A percentile compares a stretch with the other conserved stretches of the same genome.
These are phyloP conservation scores for Paramecium octaurelia DNA, from an alignment of 73 alveolate species.

Conservation along the genomic window DNA sequence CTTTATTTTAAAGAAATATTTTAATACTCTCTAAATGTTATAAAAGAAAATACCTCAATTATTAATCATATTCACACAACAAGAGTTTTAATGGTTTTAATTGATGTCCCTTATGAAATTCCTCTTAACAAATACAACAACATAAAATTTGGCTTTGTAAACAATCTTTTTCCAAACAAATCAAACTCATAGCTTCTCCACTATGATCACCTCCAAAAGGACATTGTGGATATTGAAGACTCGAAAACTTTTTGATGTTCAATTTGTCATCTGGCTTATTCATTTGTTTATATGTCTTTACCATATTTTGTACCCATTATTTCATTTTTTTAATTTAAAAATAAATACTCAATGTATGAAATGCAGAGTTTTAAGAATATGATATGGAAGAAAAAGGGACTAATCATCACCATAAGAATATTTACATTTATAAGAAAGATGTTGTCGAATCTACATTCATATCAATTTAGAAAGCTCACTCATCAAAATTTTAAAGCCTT, in stretches of 20 bases:
- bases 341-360: not conserved
- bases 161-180: conserved; percentile 35
- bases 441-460: not conserved
- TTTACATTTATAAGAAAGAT: not conserved
- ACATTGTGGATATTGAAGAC: not conserved
- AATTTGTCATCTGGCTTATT: not conserved
- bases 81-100: conserved; percentile 16
- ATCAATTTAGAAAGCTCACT: not conserved
- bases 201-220: conserved; percentile 25
- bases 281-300: not conserved
- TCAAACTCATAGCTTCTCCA: conserved; percentile 21
- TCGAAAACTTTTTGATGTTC: not conserved
- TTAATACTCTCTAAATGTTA: not conserved
- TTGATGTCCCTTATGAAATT: conserved; percentile 28
- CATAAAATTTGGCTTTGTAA: not conserved
- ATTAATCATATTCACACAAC: conserved; percentile 17
- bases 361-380: not conserved
- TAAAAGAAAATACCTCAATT: not conserved
- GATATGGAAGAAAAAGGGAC: not conserved
- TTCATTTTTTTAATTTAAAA: not conserved
- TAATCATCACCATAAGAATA: not conserved
- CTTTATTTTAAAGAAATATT: not conserved
- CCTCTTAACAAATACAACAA: conserved; percentile 28
- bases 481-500: not conserved
- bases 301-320: not conserved